A percentile compares a stretch with the other conserved stretches of the same genome.
Evolutionary conservation across 2,329 filamentous ascomycete species (phyloP).

Genomic region (Botryotinia narcissicola): DNA sequence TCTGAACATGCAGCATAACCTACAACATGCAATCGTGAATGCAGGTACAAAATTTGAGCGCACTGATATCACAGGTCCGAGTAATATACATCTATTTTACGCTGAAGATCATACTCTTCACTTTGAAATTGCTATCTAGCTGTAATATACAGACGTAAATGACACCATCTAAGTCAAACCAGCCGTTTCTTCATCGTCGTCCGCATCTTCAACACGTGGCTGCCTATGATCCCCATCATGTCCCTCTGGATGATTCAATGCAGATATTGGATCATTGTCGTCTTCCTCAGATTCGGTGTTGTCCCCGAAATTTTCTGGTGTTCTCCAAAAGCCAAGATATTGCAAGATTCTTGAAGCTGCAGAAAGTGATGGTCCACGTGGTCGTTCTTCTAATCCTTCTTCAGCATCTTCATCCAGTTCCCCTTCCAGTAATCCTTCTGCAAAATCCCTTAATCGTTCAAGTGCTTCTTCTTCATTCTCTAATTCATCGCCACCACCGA

Average conservation of each 20-base stretch:
- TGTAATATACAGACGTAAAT: neutral
- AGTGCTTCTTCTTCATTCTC: constrained; percentile 2
- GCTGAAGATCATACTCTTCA: neutral
- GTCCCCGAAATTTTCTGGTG: neutral
- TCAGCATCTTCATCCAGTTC: constrained; percentile 16
- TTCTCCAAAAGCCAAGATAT: constrained; percentile 28
- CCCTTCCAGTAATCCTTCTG: neutral
- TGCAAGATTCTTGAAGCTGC: constrained; percentile 27
- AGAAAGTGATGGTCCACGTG: constrained; percentile 20
- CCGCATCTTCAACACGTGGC: neutral
- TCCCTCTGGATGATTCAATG: neutral
- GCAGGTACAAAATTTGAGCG: constrained; percentile 3
- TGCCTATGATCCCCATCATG: neutral
- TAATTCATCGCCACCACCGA: constrained; percentile 8
- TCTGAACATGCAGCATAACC: neutral
- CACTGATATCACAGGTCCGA: neutral
- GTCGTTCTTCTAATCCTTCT: neutral
- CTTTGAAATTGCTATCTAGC: neutral
- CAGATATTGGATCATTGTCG: neutral
- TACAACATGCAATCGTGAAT: neutral
- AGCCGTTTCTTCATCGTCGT: neutral
- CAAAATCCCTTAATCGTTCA: constrained; percentile 10
- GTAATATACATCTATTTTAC: neutral
- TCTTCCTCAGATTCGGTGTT: neutral
- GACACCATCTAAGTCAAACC: neutral